phyloP scores from a whole-genome alignment of 2,329 filamentous ascomycete species.

The Coniochaeta pulveracea region DNA sequence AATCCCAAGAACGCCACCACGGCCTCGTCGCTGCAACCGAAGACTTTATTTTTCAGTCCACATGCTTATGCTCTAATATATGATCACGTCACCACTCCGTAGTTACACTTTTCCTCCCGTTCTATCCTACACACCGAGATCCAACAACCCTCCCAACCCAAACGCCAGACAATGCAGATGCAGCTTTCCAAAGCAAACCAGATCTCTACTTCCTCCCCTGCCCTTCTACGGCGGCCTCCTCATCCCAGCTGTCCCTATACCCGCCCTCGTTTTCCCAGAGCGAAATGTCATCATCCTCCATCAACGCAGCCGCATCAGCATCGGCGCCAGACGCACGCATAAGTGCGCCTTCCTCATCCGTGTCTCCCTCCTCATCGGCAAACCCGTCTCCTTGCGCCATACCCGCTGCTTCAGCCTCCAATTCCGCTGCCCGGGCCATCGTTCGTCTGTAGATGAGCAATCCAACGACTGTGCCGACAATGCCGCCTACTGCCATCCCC shows the following conservation, averaged over 20 bases:
- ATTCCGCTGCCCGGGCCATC: conserved; percentile 49
- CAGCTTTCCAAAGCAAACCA: too few relatives aligned
- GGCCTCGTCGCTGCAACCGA: too few relatives aligned
- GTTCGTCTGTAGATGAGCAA: conserved; percentile 73
- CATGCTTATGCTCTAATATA: too few relatives aligned
- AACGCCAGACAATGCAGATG: too few relatives aligned
- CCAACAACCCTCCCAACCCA: too few relatives aligned
- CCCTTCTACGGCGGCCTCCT: conserved; percentile 11
- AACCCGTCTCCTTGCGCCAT: conserved; percentile 6
- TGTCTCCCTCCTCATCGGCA: conserved; percentile 21
- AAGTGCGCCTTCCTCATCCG: conserved; percentile 26
- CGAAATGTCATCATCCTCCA: conserved; percentile 49
- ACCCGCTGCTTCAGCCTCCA: conserved; percentile 25
- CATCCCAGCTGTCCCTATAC: conserved; percentile 17
- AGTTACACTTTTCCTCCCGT: too few relatives aligned
- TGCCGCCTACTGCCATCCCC: conserved; percentile 61
- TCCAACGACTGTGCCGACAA: conserved; percentile 65
- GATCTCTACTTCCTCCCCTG: conserved; percentile 13
- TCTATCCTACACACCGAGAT: too few relatives aligned
- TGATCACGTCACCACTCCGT: too few relatives aligned
- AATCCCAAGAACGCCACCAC: too few relatives aligned
- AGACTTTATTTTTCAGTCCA: too few relatives aligned
- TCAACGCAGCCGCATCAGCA: conserved; percentile 33
- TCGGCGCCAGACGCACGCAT: conserved; percentile 14
- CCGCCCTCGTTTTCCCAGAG: conserved; percentile 34